Evolutionary conservation across 192 early-diverging fungal species (phyloP).

Genomic region (Backusella mclennaniae): DNA sequence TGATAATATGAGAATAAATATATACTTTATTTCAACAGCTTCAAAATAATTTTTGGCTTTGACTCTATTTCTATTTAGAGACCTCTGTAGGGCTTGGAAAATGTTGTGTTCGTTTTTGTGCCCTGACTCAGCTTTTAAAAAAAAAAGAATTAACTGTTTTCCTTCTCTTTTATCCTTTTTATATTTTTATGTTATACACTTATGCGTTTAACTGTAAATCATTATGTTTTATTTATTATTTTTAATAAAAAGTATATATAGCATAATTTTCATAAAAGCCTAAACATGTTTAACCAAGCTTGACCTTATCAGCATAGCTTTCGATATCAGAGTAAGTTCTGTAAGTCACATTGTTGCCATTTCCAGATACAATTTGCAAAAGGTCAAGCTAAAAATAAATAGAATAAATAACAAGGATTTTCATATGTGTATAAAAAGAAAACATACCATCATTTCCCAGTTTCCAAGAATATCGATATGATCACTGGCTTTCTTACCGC

Average conservation of each 20-base stretch:
- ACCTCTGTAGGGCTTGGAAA: not conserved
- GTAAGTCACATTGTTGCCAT: slow-evolving; percentile 16
- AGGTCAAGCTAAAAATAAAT: slow-evolving; percentile 17
- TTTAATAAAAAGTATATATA: not conserved
- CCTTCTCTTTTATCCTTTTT: not conserved
- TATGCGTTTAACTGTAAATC: not conserved
- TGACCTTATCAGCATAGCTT: slow-evolving; percentile 9
- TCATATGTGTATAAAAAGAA: not conserved
- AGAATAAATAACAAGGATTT: not conserved
- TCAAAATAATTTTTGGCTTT: not conserved
- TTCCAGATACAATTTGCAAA: slow-evolving; percentile 27
- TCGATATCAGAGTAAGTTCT: slow-evolving; percentile 32
- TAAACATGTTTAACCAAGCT: not conserved
- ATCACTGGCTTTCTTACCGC: slow-evolving; percentile 75
- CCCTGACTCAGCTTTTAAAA: not conserved
- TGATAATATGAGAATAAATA: not conserved
- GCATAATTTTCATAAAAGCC: not conserved
- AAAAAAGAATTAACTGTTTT: not conserved
- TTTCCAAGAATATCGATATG: slow-evolving; percentile 91
- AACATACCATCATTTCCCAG: slow-evolving; percentile 56
- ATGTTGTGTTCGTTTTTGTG: not conserved
- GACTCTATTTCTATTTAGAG: not conserved
- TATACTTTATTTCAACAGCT: not conserved
- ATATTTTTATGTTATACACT: not conserved
- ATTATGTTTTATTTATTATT: not conserved